Conservation (phyloP, 106 monocot species). For the Vanilla planifolia region DNA sequence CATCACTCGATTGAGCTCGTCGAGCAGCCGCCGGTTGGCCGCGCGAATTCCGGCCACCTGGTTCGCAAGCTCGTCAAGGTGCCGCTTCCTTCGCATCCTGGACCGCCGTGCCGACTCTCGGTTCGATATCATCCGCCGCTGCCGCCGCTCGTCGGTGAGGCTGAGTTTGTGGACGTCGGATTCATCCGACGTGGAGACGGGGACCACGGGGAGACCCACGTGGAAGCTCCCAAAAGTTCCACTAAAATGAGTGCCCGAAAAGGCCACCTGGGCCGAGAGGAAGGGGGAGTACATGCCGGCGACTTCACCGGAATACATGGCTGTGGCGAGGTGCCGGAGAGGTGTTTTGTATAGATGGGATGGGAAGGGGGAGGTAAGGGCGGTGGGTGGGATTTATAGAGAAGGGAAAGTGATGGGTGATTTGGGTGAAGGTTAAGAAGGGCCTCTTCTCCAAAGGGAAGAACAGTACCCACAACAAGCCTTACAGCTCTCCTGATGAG, state of each 20-base stretch:
- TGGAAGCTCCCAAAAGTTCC: background rate
- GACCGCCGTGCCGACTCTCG: conserved; percentile 84
- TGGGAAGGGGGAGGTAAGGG: background rate
- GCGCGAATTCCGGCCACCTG: conserved; percentile 52
- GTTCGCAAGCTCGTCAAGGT: conserved; percentile 60
- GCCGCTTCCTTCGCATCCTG: conserved; percentile 87
- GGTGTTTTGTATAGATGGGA: background rate
- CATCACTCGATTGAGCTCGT: conserved; percentile 54
- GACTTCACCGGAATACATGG: conserved; percentile 57
- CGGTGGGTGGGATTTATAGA: conserved; percentile 1
- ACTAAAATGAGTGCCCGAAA: conserved; percentile 7
- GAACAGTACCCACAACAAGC: too few relatives aligned
- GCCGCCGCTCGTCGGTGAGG: conserved; percentile 48
- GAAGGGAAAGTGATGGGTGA: background rate
- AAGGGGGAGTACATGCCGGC: conserved; percentile 47
- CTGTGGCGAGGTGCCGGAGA: background rate
- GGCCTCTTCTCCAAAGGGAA: background rate
- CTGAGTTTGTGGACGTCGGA: conserved; percentile 27
- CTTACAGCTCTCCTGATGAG: too few relatives aligned
- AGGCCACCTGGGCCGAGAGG: conserved; percentile 11
- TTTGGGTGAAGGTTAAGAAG: too few relatives aligned
- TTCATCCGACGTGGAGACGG: conserved; percentile 27
- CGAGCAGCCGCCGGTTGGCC: conserved; percentile 61
- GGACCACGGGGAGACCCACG: background rate
- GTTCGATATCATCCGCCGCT: conserved; percentile 84